Evolutionary conservation across 2,329 filamentous ascomycete species (phyloP).

Genomic region (Exserohilum rostratum): DNA sequence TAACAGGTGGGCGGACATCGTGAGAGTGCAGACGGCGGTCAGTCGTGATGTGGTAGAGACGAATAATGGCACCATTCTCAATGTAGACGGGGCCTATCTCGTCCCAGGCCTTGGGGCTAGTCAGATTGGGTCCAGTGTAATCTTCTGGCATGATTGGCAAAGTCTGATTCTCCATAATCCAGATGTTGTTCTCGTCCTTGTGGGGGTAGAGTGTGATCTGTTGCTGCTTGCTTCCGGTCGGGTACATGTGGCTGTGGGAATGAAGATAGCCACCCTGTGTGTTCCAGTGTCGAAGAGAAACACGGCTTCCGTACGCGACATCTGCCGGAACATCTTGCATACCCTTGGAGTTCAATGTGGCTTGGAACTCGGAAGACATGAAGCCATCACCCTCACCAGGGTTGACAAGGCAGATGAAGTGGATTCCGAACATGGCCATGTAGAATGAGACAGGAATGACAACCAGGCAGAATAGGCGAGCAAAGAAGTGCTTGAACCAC

Average conservation of each 20-base stretch:
- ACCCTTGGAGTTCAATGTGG: slow-evolving; percentile 91
- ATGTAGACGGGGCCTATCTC: slow-evolving; percentile 71
- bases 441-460: slow-evolving; percentile 89
- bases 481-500: slow-evolving; percentile 93
- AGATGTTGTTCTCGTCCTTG: slow-evolving; percentile 98
- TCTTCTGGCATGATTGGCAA: slow-evolving; percentile 71
- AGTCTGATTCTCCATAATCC: slow-evolving; percentile 93
- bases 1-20: slow-evolving; percentile 70
- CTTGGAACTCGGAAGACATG: slow-evolving; percentile 99
- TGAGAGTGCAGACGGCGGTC: slow-evolving; percentile 94
- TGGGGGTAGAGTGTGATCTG: slow-evolving; percentile 98
- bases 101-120: slow-evolving; percentile 86
- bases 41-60: slow-evolving; percentile 82
- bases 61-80: slow-evolving; percentile 78
- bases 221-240: slow-evolving; percentile 95
- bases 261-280: slow-evolving; percentile 98
- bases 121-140: slow-evolving; percentile 74
- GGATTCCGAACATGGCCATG: slow-evolving; percentile 95
- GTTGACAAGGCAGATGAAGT: slow-evolving; percentile 91
- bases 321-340: slow-evolving; percentile 96
- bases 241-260: slow-evolving; percentile 97
- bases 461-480: slow-evolving; percentile 88
- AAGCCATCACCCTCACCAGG: slow-evolving; percentile 97
- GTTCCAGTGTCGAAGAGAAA: slow-evolving; percentile 90
- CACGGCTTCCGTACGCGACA: slow-evolving; percentile 84